Base-by-base conservation (phyloP, 108 stramenopile genomes). In the Skeletonema potamos region DNA sequence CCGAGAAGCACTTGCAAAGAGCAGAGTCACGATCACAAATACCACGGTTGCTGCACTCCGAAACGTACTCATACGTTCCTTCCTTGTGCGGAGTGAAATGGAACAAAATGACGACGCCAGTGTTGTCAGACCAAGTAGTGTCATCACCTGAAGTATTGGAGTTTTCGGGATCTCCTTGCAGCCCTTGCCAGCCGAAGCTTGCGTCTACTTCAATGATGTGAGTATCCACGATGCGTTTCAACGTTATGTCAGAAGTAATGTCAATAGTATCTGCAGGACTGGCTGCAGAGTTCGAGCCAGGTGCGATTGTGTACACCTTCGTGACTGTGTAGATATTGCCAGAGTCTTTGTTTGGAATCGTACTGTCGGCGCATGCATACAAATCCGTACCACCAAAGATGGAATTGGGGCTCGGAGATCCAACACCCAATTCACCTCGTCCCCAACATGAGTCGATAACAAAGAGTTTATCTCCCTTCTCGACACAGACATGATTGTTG, bases 391-490 rank as follows among this genome's bases (percentile, higher is more conserved):
- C 86, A 29, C 86, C 86, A 68, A 83, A 83, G 60, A 87, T 66
- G 20, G 57, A 83, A 55, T 85, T 62, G 20, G 57, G 36, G 33
- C 46, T 63, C 15, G 62, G 43, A 66, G 76, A 73, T 55, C 72
- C 72, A 36, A 72, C 72, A 34, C 81, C 81, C 66, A n/a, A 30
- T 24, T 84, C 75, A 26, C 79, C 80, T 62, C 39, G 39, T 0
- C 86, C 86, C 68, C 73, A 83, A 58, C 77, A 82, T 7, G 74
- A 76, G 27, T 86, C 83, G 39, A 86, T 70, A 32, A 88, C 43
- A 44, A 88, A 86, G 33, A 88, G 58, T 48, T 82, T 64, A 74
- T 88, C 86, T 4, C 87, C 87, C 86, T 88, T 88, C 48, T 85
- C 64, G 51, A 88, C 66, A 62, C 87, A 88, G 28, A 73, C 78